Percentiles rank a stretch among this genome's conserved stretches.
phyloP scores from a whole-genome alignment of 129 eudicot genomes.

The Calendula officinalis region DNA sequence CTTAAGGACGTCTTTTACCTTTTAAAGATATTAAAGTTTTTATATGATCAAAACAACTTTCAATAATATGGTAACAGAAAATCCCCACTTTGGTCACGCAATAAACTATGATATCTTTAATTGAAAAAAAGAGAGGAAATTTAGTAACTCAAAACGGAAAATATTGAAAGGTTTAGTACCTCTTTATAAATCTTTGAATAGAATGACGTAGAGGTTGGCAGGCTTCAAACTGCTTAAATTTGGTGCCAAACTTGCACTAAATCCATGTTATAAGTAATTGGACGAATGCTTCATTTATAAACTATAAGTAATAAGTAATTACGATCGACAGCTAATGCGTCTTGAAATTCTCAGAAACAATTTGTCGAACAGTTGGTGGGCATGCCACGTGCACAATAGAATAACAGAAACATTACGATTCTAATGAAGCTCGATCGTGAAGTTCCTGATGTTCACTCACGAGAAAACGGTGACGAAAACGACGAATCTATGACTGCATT shows the following conservation, averaged over 20 bases:
- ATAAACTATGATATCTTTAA: no score
- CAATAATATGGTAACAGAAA: no score
- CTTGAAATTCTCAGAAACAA: not conserved
- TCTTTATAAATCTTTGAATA: not conserved
- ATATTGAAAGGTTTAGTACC: not conserved
- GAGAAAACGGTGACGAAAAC: not conserved
- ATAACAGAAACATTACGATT: not conserved
- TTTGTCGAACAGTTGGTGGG: constrained; percentile 17
- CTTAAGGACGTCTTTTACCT: no score
- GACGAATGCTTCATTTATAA: no score
- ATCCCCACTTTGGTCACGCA: no score
- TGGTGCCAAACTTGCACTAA: not conserved
- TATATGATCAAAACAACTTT: no score
- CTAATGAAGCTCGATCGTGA: no score
- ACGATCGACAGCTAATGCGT: not conserved
- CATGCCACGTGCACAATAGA: not conserved
- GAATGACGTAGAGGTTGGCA: not conserved
- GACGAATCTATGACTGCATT: not conserved
- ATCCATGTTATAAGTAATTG: no score
- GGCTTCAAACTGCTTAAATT: not conserved
- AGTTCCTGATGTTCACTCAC: no score
- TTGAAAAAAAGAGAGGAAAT: no score
- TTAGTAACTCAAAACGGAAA: not conserved
- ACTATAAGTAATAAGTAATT: not conserved
- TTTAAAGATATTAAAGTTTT: no score